Percentiles rank a stretch among this genome's conserved stretches.
Evolutionary conservation across 2,329 filamentous ascomycete genomes (phyloP).

Genomic region (Cercospora zeae-maydis): DNA sequence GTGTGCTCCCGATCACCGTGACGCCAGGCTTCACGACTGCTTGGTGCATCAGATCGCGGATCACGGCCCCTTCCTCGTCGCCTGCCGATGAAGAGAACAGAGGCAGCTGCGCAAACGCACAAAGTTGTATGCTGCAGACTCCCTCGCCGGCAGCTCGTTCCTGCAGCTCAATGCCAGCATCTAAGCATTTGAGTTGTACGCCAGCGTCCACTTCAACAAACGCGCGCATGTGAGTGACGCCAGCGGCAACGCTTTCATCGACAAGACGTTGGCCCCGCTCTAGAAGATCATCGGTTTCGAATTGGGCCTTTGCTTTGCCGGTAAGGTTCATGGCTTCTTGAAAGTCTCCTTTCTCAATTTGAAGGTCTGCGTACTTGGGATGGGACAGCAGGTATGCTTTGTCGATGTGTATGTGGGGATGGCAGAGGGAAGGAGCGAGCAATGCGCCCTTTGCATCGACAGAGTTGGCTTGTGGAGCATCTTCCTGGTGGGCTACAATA

Average conservation of each 20-base stretch:
- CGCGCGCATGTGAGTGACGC: slow-evolving; percentile 66
- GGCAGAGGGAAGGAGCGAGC: slow-evolving; percentile 58
- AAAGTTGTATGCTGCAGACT: slow-evolving; percentile 61
- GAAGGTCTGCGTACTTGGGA: slow-evolving; percentile 58
- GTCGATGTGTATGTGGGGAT: slow-evolving; percentile 71
- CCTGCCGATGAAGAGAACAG: slow-evolving; percentile 53
- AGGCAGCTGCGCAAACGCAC: slow-evolving; percentile 67
- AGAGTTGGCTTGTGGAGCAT: not conserved
- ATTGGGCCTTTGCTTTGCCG: slow-evolving; percentile 58
- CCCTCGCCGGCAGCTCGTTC: slow-evolving; percentile 45
- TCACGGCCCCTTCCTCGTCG: slow-evolving; percentile 45
- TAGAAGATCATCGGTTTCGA: slow-evolving; percentile 60
- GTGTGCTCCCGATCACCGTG: slow-evolving; percentile 63
- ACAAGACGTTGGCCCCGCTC: slow-evolving; percentile 63
- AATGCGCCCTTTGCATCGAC: slow-evolving; percentile 45
- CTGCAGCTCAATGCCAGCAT: slow-evolving; percentile 57
- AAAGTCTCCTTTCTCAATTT: slow-evolving; percentile 60
- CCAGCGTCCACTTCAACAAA: slow-evolving; percentile 68
- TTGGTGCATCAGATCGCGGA: slow-evolving; percentile 49
- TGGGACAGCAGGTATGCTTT: slow-evolving; percentile 60
- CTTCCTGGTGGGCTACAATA: not conserved
- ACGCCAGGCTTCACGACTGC: slow-evolving; percentile 47
- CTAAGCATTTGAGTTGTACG: slow-evolving; percentile 56
- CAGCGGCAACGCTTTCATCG: slow-evolving; percentile 60
- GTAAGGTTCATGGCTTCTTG: slow-evolving; percentile 61